Percentiles rank a stretch among this genome's conserved stretches.
Evolutionary conservation across 73 alveolate genomes (phyloP).

Genomic region (Tetrahymena thermophila): DNA sequence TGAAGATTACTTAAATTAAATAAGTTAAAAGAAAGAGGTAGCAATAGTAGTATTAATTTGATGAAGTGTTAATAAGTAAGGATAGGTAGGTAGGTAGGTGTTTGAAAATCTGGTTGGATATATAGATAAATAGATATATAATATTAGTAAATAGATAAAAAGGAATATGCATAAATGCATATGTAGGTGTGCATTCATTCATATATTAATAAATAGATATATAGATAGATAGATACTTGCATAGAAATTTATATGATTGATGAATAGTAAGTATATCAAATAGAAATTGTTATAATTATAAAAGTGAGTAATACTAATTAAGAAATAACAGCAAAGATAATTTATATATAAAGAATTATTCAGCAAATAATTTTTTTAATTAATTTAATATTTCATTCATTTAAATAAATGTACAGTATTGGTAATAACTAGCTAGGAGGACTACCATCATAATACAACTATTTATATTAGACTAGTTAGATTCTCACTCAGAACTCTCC

Average conservation of each 20-base stretch:
- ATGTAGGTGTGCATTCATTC: background rate
- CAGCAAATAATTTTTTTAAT: background rate
- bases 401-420: background rate
- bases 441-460: background rate
- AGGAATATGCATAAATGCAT: background rate
- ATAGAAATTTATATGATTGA: background rate
- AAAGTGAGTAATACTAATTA: background rate
- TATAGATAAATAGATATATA: background rate
- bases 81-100: too few relatives aligned
- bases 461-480: background rate
- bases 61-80: background rate
- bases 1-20: background rate
- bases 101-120: background rate
- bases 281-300: background rate
- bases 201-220: too few relatives aligned
- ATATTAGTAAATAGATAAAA: background rate
- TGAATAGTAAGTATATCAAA: too few relatives aligned
- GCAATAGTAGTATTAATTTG: background rate
- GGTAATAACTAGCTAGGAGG: background rate
- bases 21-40: background rate
- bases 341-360: background rate
- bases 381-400: background rate
- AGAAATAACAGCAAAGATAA: background rate
- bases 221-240: background rate
- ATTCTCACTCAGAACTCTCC: background rate